A percentile compares a stretch with the other conserved stretches of the same genome.
Conservation (phyloP, 164 flowering plant species). For the Stephania yunnanensis region DNA sequence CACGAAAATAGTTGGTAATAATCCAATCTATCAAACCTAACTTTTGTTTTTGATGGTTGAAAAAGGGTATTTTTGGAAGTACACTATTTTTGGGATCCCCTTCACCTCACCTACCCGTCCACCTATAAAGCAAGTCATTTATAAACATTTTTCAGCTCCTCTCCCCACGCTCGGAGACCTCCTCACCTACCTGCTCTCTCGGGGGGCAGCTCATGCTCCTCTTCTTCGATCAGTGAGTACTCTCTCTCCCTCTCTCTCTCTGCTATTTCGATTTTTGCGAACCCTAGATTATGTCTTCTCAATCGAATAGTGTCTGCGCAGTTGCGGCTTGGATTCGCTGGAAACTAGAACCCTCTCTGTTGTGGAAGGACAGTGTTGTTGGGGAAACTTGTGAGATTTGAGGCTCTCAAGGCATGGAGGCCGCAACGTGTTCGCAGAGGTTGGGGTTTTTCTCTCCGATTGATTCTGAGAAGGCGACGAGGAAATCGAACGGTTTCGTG, state of each 20-base stretch:
- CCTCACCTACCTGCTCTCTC: neutral
- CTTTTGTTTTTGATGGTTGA: too few species aligned
- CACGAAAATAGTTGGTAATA: too few species aligned
- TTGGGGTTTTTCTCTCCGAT: neutral
- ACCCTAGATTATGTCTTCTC: too few species aligned
- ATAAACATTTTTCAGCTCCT: neutral
- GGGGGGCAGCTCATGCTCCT: neutral
- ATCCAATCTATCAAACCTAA: too few species aligned
- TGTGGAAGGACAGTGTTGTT: neutral
- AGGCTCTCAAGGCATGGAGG: neutral
- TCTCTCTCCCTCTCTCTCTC: too few species aligned
- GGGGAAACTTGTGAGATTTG: neutral
- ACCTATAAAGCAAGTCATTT: too few species aligned
- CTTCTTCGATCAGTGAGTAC: neutral
- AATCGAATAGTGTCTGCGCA: neutral
- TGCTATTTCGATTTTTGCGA: too few species aligned
- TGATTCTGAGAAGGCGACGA: neutral
- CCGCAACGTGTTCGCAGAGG: neutral
- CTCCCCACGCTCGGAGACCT: neutral
- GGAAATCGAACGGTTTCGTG: conserved; percentile 28
- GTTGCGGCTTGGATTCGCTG: neutral
- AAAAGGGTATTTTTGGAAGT: too few species aligned
- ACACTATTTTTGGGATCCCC: too few species aligned
- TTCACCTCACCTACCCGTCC: too few species aligned
- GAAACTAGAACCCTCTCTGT: neutral